A percentile compares a stretch with the other conserved stretches of the same genome.
These are phyloP conservation scores for Cicer pinnatifidum DNA, from an alignment of 306 rosid genomes.

Conservation along the genomic window DNA sequence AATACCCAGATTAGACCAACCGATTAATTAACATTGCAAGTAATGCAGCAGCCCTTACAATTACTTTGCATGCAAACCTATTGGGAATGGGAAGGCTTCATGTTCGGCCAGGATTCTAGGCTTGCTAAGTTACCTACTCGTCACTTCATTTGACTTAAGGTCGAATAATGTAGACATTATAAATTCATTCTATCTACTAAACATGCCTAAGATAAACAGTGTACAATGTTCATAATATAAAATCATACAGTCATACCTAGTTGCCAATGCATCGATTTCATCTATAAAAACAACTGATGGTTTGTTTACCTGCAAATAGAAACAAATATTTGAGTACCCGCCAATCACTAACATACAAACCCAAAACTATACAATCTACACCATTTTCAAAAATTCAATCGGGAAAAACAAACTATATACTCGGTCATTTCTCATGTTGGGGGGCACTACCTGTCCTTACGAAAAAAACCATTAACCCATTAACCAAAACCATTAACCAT, in stretches of 20 bases:
- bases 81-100: constrained; percentile 28
- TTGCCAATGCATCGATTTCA: constrained; percentile 97
- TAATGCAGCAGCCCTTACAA: constrained; percentile 26
- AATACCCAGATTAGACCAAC: constrained; percentile 31
- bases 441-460: constrained; percentile 21
- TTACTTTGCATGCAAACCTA: constrained; percentile 24
- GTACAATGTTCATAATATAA: constrained; percentile 32
- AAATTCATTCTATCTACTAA: constrained; percentile 28
- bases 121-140: constrained; percentile 32
- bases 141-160: constrained; percentile 34
- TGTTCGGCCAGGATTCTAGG: constrained; percentile 15
- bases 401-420: constrained; percentile 27
- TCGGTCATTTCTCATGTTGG: constrained; percentile 17
- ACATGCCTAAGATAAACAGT: constrained; percentile 37
- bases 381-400: constrained; percentile 22
- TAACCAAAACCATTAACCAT: neutral
- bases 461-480: constrained; percentile 13
- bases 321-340: constrained; percentile 33
- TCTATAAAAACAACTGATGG: constrained; percentile 97
- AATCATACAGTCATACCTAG: constrained; percentile 62
- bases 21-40: constrained; percentile 36
- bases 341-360: constrained; percentile 38
- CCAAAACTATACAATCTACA: constrained; percentile 36
- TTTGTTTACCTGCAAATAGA: constrained; percentile 84
- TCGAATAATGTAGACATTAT: constrained; percentile 1